Base-by-base conservation (phyloP, 768 basidiomycete species). In the Tricholoma bakamatsutake region DNA sequence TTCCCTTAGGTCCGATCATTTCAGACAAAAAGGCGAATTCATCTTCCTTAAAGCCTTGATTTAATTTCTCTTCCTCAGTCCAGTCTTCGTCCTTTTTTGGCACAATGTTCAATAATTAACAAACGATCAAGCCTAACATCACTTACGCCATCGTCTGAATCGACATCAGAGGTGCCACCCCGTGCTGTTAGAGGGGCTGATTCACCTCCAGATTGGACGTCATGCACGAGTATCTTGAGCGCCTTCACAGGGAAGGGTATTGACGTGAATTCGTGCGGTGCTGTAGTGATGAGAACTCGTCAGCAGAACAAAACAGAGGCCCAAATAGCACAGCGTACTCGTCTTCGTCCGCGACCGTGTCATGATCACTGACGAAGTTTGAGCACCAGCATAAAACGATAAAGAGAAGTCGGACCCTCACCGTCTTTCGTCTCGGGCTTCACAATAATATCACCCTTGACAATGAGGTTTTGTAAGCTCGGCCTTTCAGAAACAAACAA, bases 371-470 rank as follows among this genome's bases (percentile, higher is more conserved):
- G 67, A 55, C 62, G 62, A 65, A 59, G 61, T 60, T 66, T 67
- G 57, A 69, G 63, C 33, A 53, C 55, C 54, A 55, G 18, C 51
- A 58, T 53, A 47, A 51, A 53, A 47, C 21, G 40, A 15, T 17
- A 13, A 17, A 40, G 40, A 51, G 34, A 43, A 54, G 53, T 49
- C 17, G 37, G 39, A 30, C 1, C 70, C 88, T 76, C 69, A 94
- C 93, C 87, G 69, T 95, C 80, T 61, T 83, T 81, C 28, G 89
- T 92, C 61, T 85, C 84, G 2, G 84, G 83, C 55, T 82, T 87
- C 53, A 98, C 79, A 46, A 98, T 85, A 56, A 97, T 81, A 67
- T 98, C 94, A 7, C 96, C 96, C 68, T 94, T 95, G 45, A 98
- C 96, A 27, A 75, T 68, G 11, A 97, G 71, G 34, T 72, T 77